phyloP scores from a whole-genome alignment of 129 eudicot species.

The Artemisia tridentata region DNA sequence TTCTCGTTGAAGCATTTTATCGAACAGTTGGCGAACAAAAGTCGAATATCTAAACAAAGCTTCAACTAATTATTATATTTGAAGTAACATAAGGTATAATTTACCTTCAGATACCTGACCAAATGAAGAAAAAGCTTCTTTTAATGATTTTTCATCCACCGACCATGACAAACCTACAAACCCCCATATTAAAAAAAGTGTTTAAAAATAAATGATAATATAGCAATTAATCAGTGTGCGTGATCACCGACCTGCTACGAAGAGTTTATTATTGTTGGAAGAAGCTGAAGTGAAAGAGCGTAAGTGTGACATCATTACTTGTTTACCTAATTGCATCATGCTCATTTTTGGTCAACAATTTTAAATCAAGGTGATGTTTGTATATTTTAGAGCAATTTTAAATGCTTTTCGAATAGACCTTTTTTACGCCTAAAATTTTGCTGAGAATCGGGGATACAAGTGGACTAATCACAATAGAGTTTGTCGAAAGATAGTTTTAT shows the following conservation, averaged over 20 bases:
- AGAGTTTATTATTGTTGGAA: constrained; percentile 40
- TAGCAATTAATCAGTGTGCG: neutral
- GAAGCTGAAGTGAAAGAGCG: constrained; percentile 31
- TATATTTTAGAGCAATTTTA: no score
- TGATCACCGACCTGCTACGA: constrained; percentile 45
- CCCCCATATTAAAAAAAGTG: neutral
- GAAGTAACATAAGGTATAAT: neutral
- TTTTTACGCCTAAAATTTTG: no score
- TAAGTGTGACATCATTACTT: constrained; percentile 16
- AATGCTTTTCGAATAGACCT: no score
- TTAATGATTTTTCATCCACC: constrained; percentile 64
- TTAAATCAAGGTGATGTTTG: no score
- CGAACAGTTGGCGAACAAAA: constrained; percentile 36
- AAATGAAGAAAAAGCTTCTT: constrained; percentile 63
- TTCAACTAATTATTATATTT: neutral
- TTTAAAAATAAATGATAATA: neutral
- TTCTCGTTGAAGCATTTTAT: constrained; percentile 43
- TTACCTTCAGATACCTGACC: constrained; percentile 77
- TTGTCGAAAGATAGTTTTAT: no score
- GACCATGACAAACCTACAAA: constrained; percentile 75
- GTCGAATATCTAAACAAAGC: neutral
- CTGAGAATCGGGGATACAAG: no score
- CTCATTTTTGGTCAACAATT: constrained; percentile 14
- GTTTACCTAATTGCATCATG: constrained; percentile 30
- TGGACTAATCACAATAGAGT: no score